Conservation (phyloP, 257 asterid genomes). For the Nicotiana knightiana region DNA sequence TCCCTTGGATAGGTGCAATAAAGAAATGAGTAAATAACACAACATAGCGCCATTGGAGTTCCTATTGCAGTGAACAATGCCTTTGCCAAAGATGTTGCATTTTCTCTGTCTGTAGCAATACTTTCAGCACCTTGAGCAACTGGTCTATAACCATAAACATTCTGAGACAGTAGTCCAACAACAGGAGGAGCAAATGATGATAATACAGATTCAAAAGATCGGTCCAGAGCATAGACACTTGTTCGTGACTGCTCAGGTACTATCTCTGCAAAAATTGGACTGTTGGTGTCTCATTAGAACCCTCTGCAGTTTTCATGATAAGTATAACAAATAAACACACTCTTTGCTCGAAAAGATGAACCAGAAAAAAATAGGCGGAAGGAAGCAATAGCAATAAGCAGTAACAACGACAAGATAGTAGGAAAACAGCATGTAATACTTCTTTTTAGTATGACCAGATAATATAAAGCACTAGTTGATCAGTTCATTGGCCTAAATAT, state of each 20-base stretch:
- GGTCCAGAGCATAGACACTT: constrained; percentile 64
- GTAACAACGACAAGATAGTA: no score
- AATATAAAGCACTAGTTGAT: background rate
- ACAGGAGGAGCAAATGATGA: constrained; percentile 84
- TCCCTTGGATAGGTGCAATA: constrained; percentile 72
- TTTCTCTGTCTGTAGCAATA: constrained; percentile 56
- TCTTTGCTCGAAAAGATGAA: no score
- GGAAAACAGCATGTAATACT: no score
- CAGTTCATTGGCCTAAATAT: no score
- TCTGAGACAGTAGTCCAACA: constrained; percentile 65
- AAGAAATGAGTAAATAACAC: constrained; percentile 67
- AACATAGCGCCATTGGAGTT: constrained; percentile 69
- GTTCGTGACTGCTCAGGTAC: constrained; percentile 67
- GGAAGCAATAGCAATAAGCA: no score
- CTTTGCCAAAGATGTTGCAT: constrained; percentile 67
- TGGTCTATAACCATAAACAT: constrained; percentile 62
- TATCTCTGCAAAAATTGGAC: constrained; percentile 88
- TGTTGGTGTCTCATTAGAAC: constrained; percentile 29
- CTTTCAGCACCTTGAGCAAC: constrained; percentile 42
- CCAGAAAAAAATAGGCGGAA: no score
- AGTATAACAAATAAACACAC: background rate
- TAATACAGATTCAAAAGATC: constrained; percentile 67
- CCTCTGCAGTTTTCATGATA: background rate
- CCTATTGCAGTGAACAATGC: constrained; percentile 70
- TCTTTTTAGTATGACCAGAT: background rate